Evolutionary conservation across 352 stramenopile species (phyloP).

Genomic region (Hyaloperonospora brassicae): DNA sequence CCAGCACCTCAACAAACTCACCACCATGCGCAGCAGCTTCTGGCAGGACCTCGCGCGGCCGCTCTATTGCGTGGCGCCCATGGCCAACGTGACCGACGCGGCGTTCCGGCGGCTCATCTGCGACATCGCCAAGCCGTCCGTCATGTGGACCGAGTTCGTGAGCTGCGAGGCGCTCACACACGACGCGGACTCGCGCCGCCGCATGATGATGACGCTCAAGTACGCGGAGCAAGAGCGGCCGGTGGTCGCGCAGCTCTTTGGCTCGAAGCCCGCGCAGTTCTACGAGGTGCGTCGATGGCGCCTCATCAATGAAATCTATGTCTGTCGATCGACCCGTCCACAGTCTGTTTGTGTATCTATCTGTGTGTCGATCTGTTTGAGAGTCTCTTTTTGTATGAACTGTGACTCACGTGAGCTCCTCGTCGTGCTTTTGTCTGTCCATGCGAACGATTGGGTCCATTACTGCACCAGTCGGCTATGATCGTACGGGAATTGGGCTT

Average conservation of each 20-base stretch:
- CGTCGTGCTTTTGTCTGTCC: no score
- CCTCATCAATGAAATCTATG: neutral
- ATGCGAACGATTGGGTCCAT: no score
- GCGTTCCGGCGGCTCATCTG: conserved; percentile 66
- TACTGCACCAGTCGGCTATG: conserved; percentile 42
- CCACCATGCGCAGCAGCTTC: conserved; percentile 30
- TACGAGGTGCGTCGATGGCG: conserved; percentile 41
- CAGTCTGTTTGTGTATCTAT: neutral
- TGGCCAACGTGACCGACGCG: conserved; percentile 79
- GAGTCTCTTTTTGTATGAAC: no score
- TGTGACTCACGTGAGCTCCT: no score
- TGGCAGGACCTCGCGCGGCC: conserved; percentile 54
- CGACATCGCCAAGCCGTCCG: conserved; percentile 69
- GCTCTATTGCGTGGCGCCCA: conserved; percentile 75
- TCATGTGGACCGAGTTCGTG: conserved; percentile 84
- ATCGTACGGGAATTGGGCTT: conserved; percentile 75
- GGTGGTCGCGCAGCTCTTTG: conserved; percentile 75
- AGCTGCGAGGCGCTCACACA: conserved; percentile 77
- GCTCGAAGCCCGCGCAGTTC: conserved; percentile 81
- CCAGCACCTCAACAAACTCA: neutral
- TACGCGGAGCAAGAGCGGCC: conserved; percentile 67
- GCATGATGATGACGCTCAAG: conserved; percentile 74
- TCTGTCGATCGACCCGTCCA: neutral
- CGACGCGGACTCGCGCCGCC: conserved; percentile 42
- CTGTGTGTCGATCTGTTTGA: neutral